These are phyloP conservation scores for Leucocoprinus sp. DNA, from an alignment of 768 basidiomycete species.

Conservation along the genomic window DNA sequence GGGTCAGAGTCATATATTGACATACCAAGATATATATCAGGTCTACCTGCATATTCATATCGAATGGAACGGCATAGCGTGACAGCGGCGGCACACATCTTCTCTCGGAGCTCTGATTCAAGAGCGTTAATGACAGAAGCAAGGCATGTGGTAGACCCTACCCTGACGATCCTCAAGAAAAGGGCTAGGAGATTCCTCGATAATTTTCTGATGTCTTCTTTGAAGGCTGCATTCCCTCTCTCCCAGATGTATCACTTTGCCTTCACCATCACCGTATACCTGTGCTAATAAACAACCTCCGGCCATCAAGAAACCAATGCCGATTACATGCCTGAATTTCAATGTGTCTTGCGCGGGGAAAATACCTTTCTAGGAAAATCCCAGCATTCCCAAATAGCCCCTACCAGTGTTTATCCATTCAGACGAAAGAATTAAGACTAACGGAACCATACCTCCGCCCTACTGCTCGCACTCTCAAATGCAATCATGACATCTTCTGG, in stretches of 20 bases:
- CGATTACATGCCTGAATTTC: conserved; percentile 45
- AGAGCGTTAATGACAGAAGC: neutral
- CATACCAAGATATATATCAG: neutral
- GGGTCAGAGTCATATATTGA: neutral
- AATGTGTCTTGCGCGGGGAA: conserved; percentile 48
- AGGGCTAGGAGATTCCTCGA: conserved; percentile 63
- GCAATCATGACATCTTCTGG: conserved; percentile 28
- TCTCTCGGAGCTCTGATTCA: conserved; percentile 32
- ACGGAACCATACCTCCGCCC: conserved; percentile 34
- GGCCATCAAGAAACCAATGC: neutral
- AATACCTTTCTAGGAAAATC: conserved; percentile 55
- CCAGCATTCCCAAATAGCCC: conserved; percentile 40
- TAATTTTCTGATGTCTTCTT: conserved; percentile 63
- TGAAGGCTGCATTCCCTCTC: conserved; percentile 69
- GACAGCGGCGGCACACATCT: conserved; percentile 48
- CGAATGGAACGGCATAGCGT: conserved; percentile 37
- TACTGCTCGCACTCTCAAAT: conserved; percentile 29
- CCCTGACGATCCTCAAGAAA: conserved; percentile 41
- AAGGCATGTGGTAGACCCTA: conserved; percentile 14
- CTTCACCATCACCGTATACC: conserved; percentile 61
- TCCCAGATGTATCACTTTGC: conserved; percentile 53
- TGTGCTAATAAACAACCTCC: conserved; percentile 13
- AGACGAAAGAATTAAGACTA: neutral
- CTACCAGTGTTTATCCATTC: conserved; percentile 17
- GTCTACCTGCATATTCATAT: conserved; percentile 51